Evolutionary conservation across 345 rosid species (phyloP), one percentile per base, ranked within the genome.

Genomic region (Atalantia buxifolia): DNA sequence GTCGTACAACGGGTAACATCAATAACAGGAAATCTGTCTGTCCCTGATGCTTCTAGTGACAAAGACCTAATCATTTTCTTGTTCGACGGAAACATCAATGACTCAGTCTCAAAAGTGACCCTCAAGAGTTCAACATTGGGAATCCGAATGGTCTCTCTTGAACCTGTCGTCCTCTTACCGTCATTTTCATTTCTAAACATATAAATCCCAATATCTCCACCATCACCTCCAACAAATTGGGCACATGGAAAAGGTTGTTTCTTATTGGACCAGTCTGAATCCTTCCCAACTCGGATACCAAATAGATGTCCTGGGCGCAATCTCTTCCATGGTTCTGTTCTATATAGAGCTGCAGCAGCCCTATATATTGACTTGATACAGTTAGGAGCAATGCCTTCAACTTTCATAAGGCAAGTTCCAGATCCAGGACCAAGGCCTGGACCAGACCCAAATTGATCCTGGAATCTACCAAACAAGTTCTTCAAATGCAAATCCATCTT

Each of bases 371-470:
- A 86, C 63, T 79, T 83, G 2, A 90, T 82, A 69, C 88, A 80
- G 77, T 79, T 91, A 76, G 90, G 82, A 77, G 88, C 66, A 78
- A 88, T 82, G 69, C 89, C 93, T 59, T 87, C 92, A 3, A 88
- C 86, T 71, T 84, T 88, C 92, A 88, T 87, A 55, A 91, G 70
- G 71, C 89, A 85, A 14, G 87, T 78, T 50, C 91, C 92, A 10
- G 93, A 91, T 79, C 95, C 95, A 18, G 93, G 91, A 77, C 93
- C 95, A 22, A 90, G 92, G 42, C 92, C 93, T 1, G 93, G 91
- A 82, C 96, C 94, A 74, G 94, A 86, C 24, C 96, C 91, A 72
- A 92, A 90, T 74, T 92, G 94, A 66, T 90, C 91, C 31, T 89
- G 88, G 80, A 87, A 83, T 81, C 96, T 89, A 84, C 74, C 89